phyloP scores from a whole-genome alignment of 345 rosid genomes.

The Aethionema arabicum region DNA sequence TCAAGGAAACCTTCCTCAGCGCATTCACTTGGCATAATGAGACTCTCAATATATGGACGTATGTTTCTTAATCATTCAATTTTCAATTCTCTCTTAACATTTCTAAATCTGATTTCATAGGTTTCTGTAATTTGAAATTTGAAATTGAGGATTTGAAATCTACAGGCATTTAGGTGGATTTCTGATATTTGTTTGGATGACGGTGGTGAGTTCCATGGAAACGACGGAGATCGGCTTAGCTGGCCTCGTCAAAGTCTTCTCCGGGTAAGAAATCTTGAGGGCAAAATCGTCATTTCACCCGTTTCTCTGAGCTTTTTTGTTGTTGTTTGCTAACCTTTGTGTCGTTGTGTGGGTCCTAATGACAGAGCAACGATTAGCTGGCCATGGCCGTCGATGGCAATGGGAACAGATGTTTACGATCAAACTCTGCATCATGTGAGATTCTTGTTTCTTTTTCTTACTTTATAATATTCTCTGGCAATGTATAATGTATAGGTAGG shows the following conservation, averaged over 20 bases:
- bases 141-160: neutral
- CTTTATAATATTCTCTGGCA: constrained; percentile 4
- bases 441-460: constrained; percentile 13
- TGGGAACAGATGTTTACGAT: constrained; percentile 31
- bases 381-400: constrained; percentile 53
- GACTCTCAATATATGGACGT: constrained; percentile 96
- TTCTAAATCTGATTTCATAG: neutral
- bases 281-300: constrained; percentile 6
- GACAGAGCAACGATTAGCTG: constrained; percentile 52
- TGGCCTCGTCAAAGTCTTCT: constrained; percentile 46
- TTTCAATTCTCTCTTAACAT: neutral
- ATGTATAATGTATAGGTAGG: neutral
- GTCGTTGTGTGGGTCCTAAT: constrained; percentile 12
- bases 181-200: constrained; percentile 59
- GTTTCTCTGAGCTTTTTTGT: neutral
- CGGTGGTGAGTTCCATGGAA: constrained; percentile 62
- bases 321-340: neutral
- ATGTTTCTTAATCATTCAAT: constrained; percentile 28
- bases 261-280: constrained; percentile 48
- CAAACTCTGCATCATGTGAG: constrained; percentile 35
- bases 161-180: constrained; percentile 81
- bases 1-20: constrained; percentile 73
- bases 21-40: constrained; percentile 88
- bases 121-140: neutral
- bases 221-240: constrained; percentile 55